These are phyloP conservation scores for Aspergillus panamensis DNA, from an alignment of 495 filamentous ascomycete species.

Conservation along the genomic window DNA sequence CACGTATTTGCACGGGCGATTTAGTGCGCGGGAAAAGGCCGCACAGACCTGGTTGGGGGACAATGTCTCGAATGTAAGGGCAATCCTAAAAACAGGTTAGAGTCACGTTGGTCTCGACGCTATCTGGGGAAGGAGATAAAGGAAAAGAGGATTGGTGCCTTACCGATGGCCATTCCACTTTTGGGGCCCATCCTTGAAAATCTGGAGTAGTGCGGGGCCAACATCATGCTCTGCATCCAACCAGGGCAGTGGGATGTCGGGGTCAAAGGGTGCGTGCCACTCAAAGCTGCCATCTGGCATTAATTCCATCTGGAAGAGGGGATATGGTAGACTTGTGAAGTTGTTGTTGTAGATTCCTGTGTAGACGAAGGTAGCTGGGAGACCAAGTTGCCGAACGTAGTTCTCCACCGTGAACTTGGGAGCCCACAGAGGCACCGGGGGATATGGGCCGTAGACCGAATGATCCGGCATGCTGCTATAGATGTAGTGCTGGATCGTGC, in stretches of 20 bases:
- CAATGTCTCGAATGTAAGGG: slow-evolving; percentile 87
- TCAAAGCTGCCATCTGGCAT: slow-evolving; percentile 78
- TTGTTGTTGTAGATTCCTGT: slow-evolving; percentile 99
- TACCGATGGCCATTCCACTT: slow-evolving; percentile 83
- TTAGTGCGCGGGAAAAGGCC: slow-evolving; percentile 73
- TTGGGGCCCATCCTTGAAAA: slow-evolving; percentile 86
- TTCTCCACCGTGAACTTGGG: slow-evolving; percentile 89
- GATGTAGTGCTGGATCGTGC: slow-evolving; percentile 79
- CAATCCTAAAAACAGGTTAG: slow-evolving; percentile 56
- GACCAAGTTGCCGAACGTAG: slow-evolving; percentile 75
- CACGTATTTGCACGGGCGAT: slow-evolving; percentile 72
- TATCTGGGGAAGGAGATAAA: not conserved
- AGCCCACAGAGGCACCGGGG: slow-evolving; percentile 82
- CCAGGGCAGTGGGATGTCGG: slow-evolving; percentile 86
- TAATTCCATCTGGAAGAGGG: slow-evolving; percentile 89
- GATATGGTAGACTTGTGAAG: slow-evolving; percentile 90
- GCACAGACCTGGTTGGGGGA: slow-evolving; percentile 78
- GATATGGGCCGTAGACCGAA: slow-evolving; percentile 71
- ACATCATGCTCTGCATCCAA: slow-evolving; percentile 96
- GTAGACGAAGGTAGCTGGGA: slow-evolving; percentile 90
- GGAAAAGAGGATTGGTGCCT: slow-evolving; percentile 21
- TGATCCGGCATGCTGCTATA: slow-evolving; percentile 98
- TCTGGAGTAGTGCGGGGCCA: slow-evolving; percentile 87
- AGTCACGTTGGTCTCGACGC: slow-evolving; percentile 1
- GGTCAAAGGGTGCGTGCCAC: slow-evolving; percentile 94